Evolutionary conservation across 768 basidiomycete species (phyloP).

Genomic region (Paxillus involutus): DNA sequence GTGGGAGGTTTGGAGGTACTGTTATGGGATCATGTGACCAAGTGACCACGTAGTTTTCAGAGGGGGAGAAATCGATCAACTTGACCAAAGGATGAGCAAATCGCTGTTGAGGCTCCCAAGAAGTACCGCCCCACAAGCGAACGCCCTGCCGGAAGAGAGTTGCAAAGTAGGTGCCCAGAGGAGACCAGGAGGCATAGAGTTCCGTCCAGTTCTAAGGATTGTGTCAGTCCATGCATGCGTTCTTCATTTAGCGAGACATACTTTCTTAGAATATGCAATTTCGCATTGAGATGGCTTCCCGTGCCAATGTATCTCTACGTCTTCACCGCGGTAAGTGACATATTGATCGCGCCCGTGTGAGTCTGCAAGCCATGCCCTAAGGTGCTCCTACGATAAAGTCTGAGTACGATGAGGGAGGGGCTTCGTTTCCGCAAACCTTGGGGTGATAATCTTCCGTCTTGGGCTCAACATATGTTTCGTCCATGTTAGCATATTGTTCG

Average conservation of each 20-base stretch:
- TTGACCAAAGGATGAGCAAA: conserved; percentile 96
- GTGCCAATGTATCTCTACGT: conserved; percentile 90
- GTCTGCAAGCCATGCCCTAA: conserved; percentile 94
- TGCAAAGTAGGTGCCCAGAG: conserved; percentile 90
- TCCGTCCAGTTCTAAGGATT: conserved; percentile 86
- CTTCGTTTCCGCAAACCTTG: conserved; percentile 46
- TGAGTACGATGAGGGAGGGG: conserved; percentile 6
- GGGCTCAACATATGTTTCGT: conserved; percentile 79
- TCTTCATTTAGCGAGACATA: conserved; percentile 36
- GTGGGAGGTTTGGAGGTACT: conserved; percentile 75
- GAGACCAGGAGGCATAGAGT: conserved; percentile 96
- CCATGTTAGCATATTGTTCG: conserved; percentile 74
- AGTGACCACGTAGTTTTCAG: conserved; percentile 94
- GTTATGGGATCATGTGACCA: conserved; percentile 95
- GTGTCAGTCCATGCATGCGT: conserved; percentile 7
- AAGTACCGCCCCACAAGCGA: conserved; percentile 91
- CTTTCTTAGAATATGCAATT: conserved; percentile 70
- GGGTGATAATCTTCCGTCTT: conserved; percentile 70
- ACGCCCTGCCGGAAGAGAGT: conserved; percentile 95
- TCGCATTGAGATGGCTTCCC: conserved; percentile 88
- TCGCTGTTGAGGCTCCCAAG: conserved; percentile 84
- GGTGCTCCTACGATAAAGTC: conserved; percentile 69
- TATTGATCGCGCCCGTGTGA: conserved; percentile 93
- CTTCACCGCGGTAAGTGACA: conserved; percentile 89
- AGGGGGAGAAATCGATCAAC: conserved; percentile 95